phyloP scores from a whole-genome alignment of 2,329 filamentous ascomycete species.

The Trichoderma lentiforme region DNA sequence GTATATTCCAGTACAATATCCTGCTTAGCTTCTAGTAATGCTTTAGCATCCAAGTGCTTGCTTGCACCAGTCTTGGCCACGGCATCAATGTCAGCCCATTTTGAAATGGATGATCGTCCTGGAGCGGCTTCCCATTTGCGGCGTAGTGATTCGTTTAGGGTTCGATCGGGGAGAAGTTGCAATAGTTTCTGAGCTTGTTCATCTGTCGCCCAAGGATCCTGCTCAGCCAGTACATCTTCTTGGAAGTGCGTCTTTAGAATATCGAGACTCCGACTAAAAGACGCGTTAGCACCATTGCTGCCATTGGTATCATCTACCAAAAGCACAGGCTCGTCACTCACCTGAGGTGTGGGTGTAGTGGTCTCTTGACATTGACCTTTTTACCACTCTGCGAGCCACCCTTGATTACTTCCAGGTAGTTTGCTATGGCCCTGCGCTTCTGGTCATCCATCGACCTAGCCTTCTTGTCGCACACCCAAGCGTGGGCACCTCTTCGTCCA shows the following conservation, averaged over 20 bases:
- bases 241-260: constrained; percentile 83
- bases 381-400: constrained; percentile 84
- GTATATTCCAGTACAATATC: constrained; percentile 97
- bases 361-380: constrained; percentile 77
- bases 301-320: not conserved
- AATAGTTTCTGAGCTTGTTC: constrained; percentile 76
- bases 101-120: constrained; percentile 69
- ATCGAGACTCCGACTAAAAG: constrained; percentile 70
- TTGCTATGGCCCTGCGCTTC: constrained; percentile 78
- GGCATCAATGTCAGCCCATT: constrained; percentile 92
- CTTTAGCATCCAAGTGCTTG: constrained; percentile 67
- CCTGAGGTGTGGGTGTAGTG: constrained; percentile 84
- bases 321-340: constrained; percentile 33
- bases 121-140: constrained; percentile 90
- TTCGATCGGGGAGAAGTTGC: constrained; percentile 76
- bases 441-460: constrained; percentile 82
- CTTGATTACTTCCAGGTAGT: constrained; percentile 86
- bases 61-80: constrained; percentile 74
- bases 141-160: constrained; percentile 72
- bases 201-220: constrained; percentile 76
- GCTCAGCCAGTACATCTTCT: constrained; percentile 72
- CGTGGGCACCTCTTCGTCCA: constrained; percentile 91
- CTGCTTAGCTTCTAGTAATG: constrained; percentile 84
- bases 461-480: constrained; percentile 92
- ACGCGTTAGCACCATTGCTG: not conserved